Evolutionary conservation across 805 yeast genomes (phyloP).

Genomic region (Schwanniomyces yamadae): DNA sequence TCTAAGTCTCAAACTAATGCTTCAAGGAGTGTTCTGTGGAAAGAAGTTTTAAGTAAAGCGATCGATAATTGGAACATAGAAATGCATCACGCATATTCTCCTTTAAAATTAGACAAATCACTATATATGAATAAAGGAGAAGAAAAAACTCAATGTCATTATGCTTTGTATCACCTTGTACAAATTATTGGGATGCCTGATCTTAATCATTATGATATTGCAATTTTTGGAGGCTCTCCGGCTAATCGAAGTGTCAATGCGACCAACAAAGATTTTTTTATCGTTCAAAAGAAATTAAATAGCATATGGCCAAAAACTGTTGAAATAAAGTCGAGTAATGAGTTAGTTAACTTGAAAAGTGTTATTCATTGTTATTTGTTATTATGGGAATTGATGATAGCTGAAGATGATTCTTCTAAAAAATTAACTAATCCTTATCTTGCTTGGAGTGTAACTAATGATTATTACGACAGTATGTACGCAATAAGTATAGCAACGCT

Average conservation of each 20-base stretch:
- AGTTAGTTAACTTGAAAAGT: conserved; percentile 32
- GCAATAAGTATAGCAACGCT: conserved; percentile 37
- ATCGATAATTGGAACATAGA: conserved; percentile 49
- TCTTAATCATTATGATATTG: conserved; percentile 74
- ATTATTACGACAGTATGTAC: conserved; percentile 36
- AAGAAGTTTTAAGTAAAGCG: conserved; percentile 66
- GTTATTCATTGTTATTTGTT: conserved; percentile 39
- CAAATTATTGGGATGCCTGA: conserved; percentile 62
- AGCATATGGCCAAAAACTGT: conserved; percentile 28
- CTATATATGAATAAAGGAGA: background rate
- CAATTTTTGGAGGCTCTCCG: conserved; percentile 79
- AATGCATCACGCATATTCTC: background rate
- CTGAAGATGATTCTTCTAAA: conserved; percentile 19
- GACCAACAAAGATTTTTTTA: conserved; percentile 31
- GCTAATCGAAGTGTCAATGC: conserved; percentile 59
- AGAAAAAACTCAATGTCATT: conserved; percentile 46
- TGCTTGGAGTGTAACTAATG: conserved; percentile 33
- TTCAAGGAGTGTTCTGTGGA: conserved; percentile 56
- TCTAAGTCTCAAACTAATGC: conserved; percentile 14
- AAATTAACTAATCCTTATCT: conserved; percentile 11
- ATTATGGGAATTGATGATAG: conserved; percentile 39
- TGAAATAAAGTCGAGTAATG: conserved; percentile 18
- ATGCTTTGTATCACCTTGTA: conserved; percentile 69
- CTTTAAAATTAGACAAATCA: background rate
- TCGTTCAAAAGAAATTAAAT: conserved; percentile 33